Evolutionary conservation across 495 filamentous ascomycete species (phyloP).

Genomic region (Staphylotrichum longicolle): DNA sequence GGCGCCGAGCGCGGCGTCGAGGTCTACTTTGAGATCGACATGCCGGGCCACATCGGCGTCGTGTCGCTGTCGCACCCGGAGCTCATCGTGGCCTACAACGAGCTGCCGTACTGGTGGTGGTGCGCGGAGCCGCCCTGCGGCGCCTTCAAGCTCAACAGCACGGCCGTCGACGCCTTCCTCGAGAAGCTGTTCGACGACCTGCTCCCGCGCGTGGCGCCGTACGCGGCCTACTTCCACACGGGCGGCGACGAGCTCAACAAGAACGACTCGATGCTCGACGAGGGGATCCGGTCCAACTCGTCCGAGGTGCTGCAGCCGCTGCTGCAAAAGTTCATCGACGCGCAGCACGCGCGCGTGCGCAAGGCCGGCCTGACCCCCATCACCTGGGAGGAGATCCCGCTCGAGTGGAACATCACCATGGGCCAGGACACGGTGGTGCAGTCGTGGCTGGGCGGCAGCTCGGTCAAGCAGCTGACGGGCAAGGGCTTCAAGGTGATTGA

Average conservation of each 20-base stretch:
- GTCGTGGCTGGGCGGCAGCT: slow-evolving; percentile 62
- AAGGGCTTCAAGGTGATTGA: slow-evolving; percentile 65
- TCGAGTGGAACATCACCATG: slow-evolving; percentile 70
- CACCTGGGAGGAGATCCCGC: slow-evolving; percentile 80
- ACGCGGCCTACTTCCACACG: slow-evolving; percentile 73
- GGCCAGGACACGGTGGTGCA: slow-evolving; percentile 64
- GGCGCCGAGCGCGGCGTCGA: slow-evolving; percentile 65
- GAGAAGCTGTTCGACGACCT: slow-evolving; percentile 67
- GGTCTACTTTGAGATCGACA: slow-evolving; percentile 75
- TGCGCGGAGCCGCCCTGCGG: slow-evolving; percentile 75
- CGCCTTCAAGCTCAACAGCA: slow-evolving; percentile 67
- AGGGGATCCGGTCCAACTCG: slow-evolving; percentile 62
- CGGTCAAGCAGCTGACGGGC: slow-evolving; percentile 53
- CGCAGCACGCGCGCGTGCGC: slow-evolving; percentile 58
- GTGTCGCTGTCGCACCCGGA: slow-evolving; percentile 66
- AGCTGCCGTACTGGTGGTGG: slow-evolving; percentile 64
- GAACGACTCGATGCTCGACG: slow-evolving; percentile 70
- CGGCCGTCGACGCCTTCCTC: slow-evolving; percentile 64
- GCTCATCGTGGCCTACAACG: slow-evolving; percentile 68
- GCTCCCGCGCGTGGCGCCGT: slow-evolving; percentile 64
- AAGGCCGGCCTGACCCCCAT: slow-evolving; percentile 62
- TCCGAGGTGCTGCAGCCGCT: slow-evolving; percentile 61
- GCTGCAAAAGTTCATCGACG: slow-evolving; percentile 68
- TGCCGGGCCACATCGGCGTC: slow-evolving; percentile 72
- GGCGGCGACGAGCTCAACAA: slow-evolving; percentile 80